Conservation (phyloP, 1,284 basidiomycete genomes). For the Marasmius fiardii region DNA sequence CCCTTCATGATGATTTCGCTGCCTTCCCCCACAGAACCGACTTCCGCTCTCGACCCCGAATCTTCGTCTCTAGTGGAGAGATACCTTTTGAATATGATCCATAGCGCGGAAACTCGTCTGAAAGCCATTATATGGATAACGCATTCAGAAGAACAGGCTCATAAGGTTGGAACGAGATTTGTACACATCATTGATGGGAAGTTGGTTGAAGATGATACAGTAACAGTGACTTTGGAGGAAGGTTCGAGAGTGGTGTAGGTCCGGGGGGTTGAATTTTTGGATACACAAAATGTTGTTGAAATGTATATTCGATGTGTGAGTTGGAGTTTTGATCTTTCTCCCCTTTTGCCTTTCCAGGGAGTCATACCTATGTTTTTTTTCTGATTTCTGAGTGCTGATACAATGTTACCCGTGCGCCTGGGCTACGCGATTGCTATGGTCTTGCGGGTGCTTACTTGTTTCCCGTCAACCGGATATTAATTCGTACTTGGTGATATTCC, state of each 20-base stretch:
- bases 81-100: conserved; percentile 51
- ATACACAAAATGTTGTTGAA: too few relatives aligned
- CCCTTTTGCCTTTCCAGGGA: too few relatives aligned
- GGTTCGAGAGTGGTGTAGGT: neutral
- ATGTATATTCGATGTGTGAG: too few relatives aligned
- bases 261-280: too few relatives aligned
- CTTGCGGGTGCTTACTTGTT: too few relatives aligned
- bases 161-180: conserved; percentile 70
- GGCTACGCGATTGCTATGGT: too few relatives aligned
- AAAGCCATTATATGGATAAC: conserved; percentile 86
- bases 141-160: conserved; percentile 77
- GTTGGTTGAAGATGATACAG: conserved; percentile 40
- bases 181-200: conserved; percentile 46
- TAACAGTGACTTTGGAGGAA: neutral
- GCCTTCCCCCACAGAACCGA: conserved; percentile 62
- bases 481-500: too few relatives aligned
- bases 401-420: too few relatives aligned
- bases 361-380: too few relatives aligned
- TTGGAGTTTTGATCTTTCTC: too few relatives aligned
- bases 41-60: conserved; percentile 79
- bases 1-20: conserved; percentile 1
- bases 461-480: too few relatives aligned
- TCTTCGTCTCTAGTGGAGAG: conserved; percentile 65
- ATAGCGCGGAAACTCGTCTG: conserved; percentile 42
- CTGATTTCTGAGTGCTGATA: too few relatives aligned